phyloP scores from a whole-genome alignment of 1,284 basidiomycete genomes.

The Anthracocystis panici-leucophaei region DNA sequence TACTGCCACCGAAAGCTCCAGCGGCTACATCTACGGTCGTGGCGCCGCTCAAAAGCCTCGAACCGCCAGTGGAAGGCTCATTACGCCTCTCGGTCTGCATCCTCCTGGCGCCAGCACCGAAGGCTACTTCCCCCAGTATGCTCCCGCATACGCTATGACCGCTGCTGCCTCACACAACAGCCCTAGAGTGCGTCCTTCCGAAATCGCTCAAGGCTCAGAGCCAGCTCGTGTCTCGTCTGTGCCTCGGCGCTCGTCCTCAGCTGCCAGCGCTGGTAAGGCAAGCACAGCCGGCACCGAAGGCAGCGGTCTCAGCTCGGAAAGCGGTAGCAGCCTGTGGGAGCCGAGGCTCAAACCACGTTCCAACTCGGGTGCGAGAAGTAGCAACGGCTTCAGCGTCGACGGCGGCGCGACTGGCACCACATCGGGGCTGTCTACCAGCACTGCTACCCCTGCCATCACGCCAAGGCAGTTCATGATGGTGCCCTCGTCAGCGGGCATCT shows the following conservation, averaged over 20 bases:
- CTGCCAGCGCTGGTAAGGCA: conserved; percentile 41
- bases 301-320: conserved; percentile 47
- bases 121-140: conserved; percentile 52
- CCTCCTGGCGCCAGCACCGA: conserved; percentile 45
- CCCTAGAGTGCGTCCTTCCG: conserved; percentile 20
- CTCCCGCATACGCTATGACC: conserved; percentile 19
- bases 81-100: conserved; percentile 55
- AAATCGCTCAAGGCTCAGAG: conserved; percentile 6
- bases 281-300: conserved; percentile 52
- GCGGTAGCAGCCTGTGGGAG: conserved; percentile 53
- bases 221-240: conserved; percentile 2
- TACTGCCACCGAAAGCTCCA: conserved; percentile 61
- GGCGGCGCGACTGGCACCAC: conserved; percentile 3
- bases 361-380: conserved; percentile 22
- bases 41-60: conserved; percentile 47
- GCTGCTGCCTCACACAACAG: conserved; percentile 19
- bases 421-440: conserved; percentile 46
- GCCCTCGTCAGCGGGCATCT: conserved; percentile 11
- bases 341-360: conserved; percentile 40
- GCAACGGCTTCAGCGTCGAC: conserved; percentile 5
- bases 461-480: conserved; percentile 44
- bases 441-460: conserved; percentile 50
- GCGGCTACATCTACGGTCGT: conserved; percentile 46
- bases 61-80: conserved; percentile 57
- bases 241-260: conserved; percentile 41